Evolutionary conservation across 768 basidiomycete species (phyloP), one percentile per base, ranked within the genome.

Genomic region (Tylopilus rubrobrunneus): DNA sequence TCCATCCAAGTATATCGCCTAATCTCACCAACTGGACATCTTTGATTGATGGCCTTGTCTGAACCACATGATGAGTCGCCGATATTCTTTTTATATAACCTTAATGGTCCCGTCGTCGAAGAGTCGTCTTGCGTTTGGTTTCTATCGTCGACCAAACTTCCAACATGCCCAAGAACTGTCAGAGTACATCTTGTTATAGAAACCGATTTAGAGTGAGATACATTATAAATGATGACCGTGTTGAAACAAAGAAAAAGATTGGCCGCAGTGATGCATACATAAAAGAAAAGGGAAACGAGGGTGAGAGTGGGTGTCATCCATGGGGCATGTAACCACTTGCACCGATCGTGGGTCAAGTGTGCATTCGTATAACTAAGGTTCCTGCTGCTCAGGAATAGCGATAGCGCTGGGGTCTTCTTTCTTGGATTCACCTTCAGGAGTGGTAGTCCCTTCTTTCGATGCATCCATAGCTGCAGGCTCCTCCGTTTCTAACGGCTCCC

Each of bases 401-500:
- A 12, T 39, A 19, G 43, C 49, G 6, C 53, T 48, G 1, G 37
- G 11, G 6, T 47, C 50, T n/a, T 39, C 59, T 12, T 49, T 47
- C 21, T 48, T 56, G 31, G 44, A 45, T 34, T 62, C 56, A 10
- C 27, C 37, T 27, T 33, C 48, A 40, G 41, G 33, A 10, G 41
- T 5, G 44, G 47, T 44, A 4, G 36, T 36, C 33, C 29, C 29
- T 31, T 52, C 64, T n/a, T 48, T 48, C 47, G 27, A 36, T 3
- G 17, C 23, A 28, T 55, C 55, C 12, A 51, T 57, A 40, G 42
- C 12, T 28, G 29, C 27, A 7, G 39, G 43, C 25, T 45, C 58
- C 7, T 70, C 61, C 11, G 45, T 27, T 41, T 59, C 67, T 28
- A 34, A 21, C 4, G 47, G 43, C 28, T 62, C 67, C 44, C 58